Evolutionary conservation across 2,329 filamentous ascomycete species (phyloP).

Genomic region (Phaeosphaeria sp.): DNA sequence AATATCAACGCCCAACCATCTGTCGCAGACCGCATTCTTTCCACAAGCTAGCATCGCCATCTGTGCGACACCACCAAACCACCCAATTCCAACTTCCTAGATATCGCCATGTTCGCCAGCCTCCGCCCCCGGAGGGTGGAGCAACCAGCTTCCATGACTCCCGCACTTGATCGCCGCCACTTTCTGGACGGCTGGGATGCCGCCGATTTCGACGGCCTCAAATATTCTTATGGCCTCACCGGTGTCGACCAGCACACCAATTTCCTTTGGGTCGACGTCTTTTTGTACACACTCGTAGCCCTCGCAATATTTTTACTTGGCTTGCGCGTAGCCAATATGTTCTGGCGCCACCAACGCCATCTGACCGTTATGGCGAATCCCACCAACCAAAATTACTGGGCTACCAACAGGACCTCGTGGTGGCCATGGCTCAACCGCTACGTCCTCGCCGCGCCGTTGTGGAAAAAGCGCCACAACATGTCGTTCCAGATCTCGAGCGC

Average conservation of each 20-base stretch:
- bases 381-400: conserved; percentile 54
- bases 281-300: conserved; percentile 47
- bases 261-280: conserved; percentile 55
- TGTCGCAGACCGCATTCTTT: conserved; percentile 2
- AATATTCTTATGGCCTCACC: conserved; percentile 53
- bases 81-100: conserved; percentile 8
- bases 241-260: conserved; percentile 58
- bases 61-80: conserved; percentile 10
- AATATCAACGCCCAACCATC: not conserved
- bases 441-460: conserved; percentile 73
- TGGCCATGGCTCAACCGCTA: conserved; percentile 70
- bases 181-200: conserved; percentile 41
- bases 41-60: conserved; percentile 5
- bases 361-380: conserved; percentile 53
- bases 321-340: conserved; percentile 52
- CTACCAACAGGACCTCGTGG: conserved; percentile 51
- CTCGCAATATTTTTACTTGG: conserved; percentile 48
- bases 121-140: conserved; percentile 33
- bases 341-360: conserved; percentile 54
- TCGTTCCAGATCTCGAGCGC: conserved; percentile 73
- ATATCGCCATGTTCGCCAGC: conserved; percentile 34
- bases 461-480: conserved; percentile 77
- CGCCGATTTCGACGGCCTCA: conserved; percentile 37
- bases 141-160: conserved; percentile 10
- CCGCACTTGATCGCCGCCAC: conserved; percentile 24